A percentile compares a stretch with the other conserved stretches of the same genome.
Conservation (phyloP, 1,284 basidiomycete species). For the Tranzscheliella williamsii region DNA sequence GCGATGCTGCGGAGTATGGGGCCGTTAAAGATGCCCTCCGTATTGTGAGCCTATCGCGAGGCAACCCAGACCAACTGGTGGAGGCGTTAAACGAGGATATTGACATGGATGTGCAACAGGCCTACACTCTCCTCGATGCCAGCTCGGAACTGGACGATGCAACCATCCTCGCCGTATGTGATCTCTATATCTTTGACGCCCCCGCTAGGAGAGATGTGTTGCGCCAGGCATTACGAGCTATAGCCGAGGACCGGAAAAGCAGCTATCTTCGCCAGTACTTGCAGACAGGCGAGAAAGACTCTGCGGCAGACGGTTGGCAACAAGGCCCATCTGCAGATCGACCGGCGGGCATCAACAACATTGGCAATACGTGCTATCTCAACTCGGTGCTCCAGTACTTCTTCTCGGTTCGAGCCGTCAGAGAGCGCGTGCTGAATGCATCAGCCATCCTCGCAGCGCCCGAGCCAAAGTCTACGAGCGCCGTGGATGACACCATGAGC, state of each 20-base stretch:
- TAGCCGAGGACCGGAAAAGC: constrained; percentile 73
- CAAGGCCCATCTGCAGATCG: constrained; percentile 66
- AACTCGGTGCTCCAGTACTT: constrained; percentile 89
- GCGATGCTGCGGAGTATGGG: constrained; percentile 23
- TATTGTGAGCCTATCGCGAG: constrained; percentile 12
- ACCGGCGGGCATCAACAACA: constrained; percentile 84
- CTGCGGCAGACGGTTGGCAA: constrained; percentile 33
- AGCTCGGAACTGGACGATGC: constrained; percentile 73
- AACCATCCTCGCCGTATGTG: constrained; percentile 74
- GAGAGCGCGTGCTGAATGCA: constrained; percentile 73
- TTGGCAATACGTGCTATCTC: constrained; percentile 90
- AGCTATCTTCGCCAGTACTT: constrained; percentile 70
- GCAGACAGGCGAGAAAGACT: constrained; percentile 69
- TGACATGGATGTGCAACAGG: constrained; percentile 70
- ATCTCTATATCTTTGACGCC: constrained; percentile 73
- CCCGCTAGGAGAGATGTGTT: constrained; percentile 51
- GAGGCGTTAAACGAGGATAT: constrained; percentile 17
- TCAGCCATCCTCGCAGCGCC: constrained; percentile 61
- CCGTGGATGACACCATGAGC: background rate
- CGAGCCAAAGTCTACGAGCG: background rate
- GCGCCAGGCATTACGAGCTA: constrained; percentile 59
- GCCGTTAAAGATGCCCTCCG: constrained; percentile 31
- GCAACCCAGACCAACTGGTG: constrained; percentile 12
- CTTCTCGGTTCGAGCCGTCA: constrained; percentile 86
- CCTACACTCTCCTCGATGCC: constrained; percentile 74